A percentile compares a stretch with the other conserved stretches of the same genome.
Conservation (phyloP, 768 basidiomycete genomes). For the Fibroporia radiculosa region DNA sequence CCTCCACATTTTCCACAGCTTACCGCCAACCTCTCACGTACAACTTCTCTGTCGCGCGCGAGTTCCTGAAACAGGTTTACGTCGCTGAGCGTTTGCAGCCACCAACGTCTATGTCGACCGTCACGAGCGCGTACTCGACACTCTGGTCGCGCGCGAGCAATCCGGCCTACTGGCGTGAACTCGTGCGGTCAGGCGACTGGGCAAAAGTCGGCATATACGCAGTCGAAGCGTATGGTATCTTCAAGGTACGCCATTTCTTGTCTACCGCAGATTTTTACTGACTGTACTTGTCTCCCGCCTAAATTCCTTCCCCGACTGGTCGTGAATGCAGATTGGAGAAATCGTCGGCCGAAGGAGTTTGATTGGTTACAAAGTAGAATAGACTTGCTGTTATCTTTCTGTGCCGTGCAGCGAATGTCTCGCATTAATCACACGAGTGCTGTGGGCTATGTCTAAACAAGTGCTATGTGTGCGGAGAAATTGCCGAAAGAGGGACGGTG, state of each 20-base stretch:
- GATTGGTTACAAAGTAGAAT: slow-evolving; percentile 65
- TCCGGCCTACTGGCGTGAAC: slow-evolving; percentile 52
- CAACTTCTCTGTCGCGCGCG: slow-evolving; percentile 71
- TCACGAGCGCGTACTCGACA: slow-evolving; percentile 53
- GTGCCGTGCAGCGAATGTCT: background rate
- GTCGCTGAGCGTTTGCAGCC: slow-evolving; percentile 51
- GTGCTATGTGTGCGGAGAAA: too few species aligned
- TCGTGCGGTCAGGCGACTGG: slow-evolving; percentile 57
- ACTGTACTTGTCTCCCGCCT: too few species aligned
- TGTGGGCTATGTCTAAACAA: too few species aligned
- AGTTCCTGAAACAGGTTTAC: slow-evolving; percentile 54
- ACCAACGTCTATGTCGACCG: slow-evolving; percentile 46
- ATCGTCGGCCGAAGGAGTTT: slow-evolving; percentile 76
- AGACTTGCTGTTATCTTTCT: slow-evolving; percentile 6
- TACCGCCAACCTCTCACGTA: slow-evolving; percentile 74
- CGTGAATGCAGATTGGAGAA: slow-evolving; percentile 62
- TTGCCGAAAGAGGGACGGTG: background rate
- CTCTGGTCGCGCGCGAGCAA: slow-evolving; percentile 57
- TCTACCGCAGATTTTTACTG: background rate
- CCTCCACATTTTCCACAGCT: slow-evolving; percentile 29
- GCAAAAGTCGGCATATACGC: slow-evolving; percentile 65
- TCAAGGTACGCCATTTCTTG: slow-evolving; percentile 48
- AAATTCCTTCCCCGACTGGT: background rate
- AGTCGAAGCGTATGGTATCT: slow-evolving; percentile 84
- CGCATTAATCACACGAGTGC: background rate